Evolutionary conservation across 2,329 filamentous ascomycete species (phyloP), one percentile per base, ranked within the genome.

Genomic region (Fusarium sp.): DNA sequence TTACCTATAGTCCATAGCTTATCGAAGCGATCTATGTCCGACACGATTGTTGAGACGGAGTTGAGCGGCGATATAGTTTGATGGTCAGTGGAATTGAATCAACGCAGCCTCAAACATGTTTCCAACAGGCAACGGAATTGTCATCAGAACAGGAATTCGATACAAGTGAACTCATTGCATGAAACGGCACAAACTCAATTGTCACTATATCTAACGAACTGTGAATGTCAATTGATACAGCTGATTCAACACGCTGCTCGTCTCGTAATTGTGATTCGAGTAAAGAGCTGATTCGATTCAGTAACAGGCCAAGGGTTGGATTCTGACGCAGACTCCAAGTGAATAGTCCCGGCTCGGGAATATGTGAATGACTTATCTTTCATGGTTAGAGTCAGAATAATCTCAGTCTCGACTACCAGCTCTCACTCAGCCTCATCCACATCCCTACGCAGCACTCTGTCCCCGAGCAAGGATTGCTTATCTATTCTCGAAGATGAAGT

Each of bases 311-410:
- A 19, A n/a, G 6, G 14, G 5, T 11, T n/a, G 12, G 12, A 9
- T 12, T 16, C 10, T 9, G 8, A 23, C 9, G 3, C 30, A 50
- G 1, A 4, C 4, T 13, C 18, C n/a, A 16, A 7, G 2, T 14
- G 4, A 11, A 14, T 6, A 10, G 5, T 19, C 4, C 2, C 6
- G 6, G 12, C 3, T 10, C 4, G 1, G 19, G 13, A 21, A 7
- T 25, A 13, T 41, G 21, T 51, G 26, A 42, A 21, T 1, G 11
- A 12, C 10, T 12, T 7, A 1, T 16, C 9, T 41, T 4, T 28
- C 9, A 2, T 26, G 4, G 3, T 16, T 3, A 26, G 18, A 16
- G 16, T 16, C 12, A 26, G 16, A 7, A 4, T 0, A 19, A 16
- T 7, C 7, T 7, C 12, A n/a, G 6, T 13, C 9, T 39, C 31